Conservation (phyloP, 2,329 filamentous ascomycete genomes). For the Calycina herbarum region DNA sequence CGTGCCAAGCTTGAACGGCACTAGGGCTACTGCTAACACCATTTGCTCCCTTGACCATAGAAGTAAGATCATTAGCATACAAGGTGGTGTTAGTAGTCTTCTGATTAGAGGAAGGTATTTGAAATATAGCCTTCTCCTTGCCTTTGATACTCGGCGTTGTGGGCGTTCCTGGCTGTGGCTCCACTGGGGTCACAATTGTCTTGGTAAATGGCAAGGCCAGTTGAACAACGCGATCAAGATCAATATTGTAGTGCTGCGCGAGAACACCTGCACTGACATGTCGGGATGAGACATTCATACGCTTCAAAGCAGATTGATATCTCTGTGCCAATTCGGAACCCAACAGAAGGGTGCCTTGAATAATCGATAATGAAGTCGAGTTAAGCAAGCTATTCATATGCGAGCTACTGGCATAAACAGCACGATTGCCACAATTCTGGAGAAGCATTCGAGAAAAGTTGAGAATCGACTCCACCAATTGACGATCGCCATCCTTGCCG, state of each 20-base stretch:
- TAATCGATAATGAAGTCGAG: slow-evolving; percentile 76
- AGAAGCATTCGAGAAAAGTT: slow-evolving; percentile 84
- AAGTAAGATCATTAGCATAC: slow-evolving; percentile 81
- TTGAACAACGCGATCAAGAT: slow-evolving; percentile 79
- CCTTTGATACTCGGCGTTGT: slow-evolving; percentile 63
- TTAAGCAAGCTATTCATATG: slow-evolving; percentile 88
- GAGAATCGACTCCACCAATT: slow-evolving; percentile 77
- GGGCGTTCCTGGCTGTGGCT: slow-evolving; percentile 52
- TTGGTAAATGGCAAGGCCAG: slow-evolving; percentile 81
- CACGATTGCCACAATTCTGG: slow-evolving; percentile 94
- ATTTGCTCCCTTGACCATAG: slow-evolving; percentile 63
- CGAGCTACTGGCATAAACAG: slow-evolving; percentile 90
- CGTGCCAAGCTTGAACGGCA: slow-evolving; percentile 33
- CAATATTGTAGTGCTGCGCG: slow-evolving; percentile 80
- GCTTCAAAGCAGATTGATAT: slow-evolving; percentile 86
- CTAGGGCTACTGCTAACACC: slow-evolving; percentile 37
- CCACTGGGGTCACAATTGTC: slow-evolving; percentile 53
- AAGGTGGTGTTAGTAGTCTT: slow-evolving; percentile 51
- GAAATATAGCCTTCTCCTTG: slow-evolving; percentile 66
- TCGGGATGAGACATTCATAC: slow-evolving; percentile 62
- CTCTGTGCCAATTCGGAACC: slow-evolving; percentile 85
- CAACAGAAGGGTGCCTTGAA: slow-evolving; percentile 77
- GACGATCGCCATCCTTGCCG: slow-evolving; percentile 72
- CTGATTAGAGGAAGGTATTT: slow-evolving; percentile 43
- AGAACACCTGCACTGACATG: slow-evolving; percentile 72